Percentiles rank a stretch among this genome's conserved stretches.
Evolutionary conservation across 495 filamentous ascomycete species (phyloP).

Genomic region (Pyrenula massariospora): DNA sequence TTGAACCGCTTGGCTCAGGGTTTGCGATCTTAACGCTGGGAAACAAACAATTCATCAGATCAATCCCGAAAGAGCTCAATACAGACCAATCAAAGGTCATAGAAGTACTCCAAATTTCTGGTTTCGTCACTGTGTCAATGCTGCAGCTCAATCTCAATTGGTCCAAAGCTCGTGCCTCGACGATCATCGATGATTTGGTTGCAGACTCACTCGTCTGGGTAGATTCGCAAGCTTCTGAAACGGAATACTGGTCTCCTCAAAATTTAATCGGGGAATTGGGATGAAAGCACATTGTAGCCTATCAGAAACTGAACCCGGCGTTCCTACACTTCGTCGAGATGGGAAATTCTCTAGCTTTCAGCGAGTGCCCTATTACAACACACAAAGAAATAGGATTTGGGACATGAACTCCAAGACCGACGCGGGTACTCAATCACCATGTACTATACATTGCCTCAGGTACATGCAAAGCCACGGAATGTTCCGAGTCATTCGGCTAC

Average conservation of each 20-base stretch:
- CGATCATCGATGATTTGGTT: slow-evolving; percentile 83
- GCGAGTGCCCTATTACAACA: too few species aligned
- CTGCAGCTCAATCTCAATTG: slow-evolving; percentile 80
- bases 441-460: too few species aligned
- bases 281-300: too few species aligned
- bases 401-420: too few species aligned
- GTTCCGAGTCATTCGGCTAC: too few species aligned
- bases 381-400: too few species aligned
- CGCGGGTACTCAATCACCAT: too few species aligned
- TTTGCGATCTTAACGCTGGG: slow-evolving; percentile 78
- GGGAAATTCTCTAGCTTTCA: slow-evolving; percentile 8
- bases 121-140: slow-evolving; percentile 87
- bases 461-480: too few species aligned
- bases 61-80: slow-evolving; percentile 91
- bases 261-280: slow-evolving; percentile 29
- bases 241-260: slow-evolving; percentile 89
- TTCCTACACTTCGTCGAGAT: slow-evolving; percentile 8
- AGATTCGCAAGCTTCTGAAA: slow-evolving; percentile 74
- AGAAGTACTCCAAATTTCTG: slow-evolving; percentile 74
- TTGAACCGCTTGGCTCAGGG: slow-evolving; percentile 77
- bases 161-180: slow-evolving; percentile 74
- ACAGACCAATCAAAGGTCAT: slow-evolving; percentile 87
- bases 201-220: slow-evolving; percentile 90
- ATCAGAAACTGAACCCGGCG: too few species aligned
- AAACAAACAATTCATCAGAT: slow-evolving; percentile 75